A percentile compares a stretch with the other conserved stretches of the same genome.
Conservation (phyloP, 2,329 filamentous ascomycete genomes). For the Dryadomyces sulphureus region DNA sequence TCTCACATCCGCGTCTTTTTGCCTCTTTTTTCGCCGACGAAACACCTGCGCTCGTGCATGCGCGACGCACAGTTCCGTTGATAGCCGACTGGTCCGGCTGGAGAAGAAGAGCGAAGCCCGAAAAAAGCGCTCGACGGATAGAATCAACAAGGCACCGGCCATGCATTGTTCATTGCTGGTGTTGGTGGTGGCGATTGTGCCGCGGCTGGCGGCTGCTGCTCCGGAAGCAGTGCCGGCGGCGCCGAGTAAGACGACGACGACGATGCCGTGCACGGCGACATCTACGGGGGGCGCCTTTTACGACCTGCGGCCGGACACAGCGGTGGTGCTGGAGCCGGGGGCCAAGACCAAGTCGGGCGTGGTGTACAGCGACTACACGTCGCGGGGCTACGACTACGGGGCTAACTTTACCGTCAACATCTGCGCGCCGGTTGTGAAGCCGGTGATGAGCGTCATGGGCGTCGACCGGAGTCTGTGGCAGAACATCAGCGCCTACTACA, state of each 20-base stretch:
- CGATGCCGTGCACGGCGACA: slow-evolving; percentile 38
- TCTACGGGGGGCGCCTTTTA: slow-evolving; percentile 43
- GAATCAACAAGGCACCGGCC: no score
- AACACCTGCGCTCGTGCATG: no score
- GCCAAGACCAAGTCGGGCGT: slow-evolving; percentile 27
- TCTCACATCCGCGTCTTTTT: no score
- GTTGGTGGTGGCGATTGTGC: neutral
- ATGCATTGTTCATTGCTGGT: no score
- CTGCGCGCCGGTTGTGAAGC: slow-evolving; percentile 59
- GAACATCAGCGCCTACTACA: slow-evolving; percentile 71
- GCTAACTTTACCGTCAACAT: slow-evolving; percentile 77
- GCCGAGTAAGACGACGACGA: slow-evolving; percentile 21
- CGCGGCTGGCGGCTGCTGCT: neutral
- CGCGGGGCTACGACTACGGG: slow-evolving; percentile 61
- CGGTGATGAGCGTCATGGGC: slow-evolving; percentile 47
- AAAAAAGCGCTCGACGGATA: no score
- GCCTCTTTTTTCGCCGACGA: no score
- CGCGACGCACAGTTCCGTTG: no score
- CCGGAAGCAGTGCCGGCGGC: neutral
- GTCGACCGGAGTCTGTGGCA: slow-evolving; percentile 45
- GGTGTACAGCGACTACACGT: slow-evolving; percentile 39
- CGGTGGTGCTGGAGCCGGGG: slow-evolving; percentile 26
- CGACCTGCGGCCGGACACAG: slow-evolving; percentile 41
- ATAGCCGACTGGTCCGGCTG: no score
- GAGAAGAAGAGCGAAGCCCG: no score